phyloP scores from a whole-genome alignment of 2,329 filamentous ascomycete species.

The Diplodia mutila region DNA sequence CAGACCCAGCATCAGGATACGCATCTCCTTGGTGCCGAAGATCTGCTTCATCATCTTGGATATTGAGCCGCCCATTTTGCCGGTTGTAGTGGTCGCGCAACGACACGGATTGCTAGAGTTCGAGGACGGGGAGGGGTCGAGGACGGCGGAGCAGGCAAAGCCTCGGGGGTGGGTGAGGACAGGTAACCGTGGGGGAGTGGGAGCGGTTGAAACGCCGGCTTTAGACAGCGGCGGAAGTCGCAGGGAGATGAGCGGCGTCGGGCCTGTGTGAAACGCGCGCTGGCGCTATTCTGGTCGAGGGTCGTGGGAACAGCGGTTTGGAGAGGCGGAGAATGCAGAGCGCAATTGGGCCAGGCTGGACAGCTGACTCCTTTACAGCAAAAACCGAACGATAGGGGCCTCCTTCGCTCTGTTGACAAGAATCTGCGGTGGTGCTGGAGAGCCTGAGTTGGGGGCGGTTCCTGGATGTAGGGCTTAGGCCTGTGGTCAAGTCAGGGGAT shows the following conservation, averaged over 20 bases:
- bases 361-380: conserved; percentile 10
- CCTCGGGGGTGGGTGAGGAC: conserved; percentile 1
- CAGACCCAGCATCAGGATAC: conserved; percentile 93
- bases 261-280: conserved; percentile 19
- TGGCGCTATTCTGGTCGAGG: conserved; percentile 1
- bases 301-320: neutral
- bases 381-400: conserved; percentile 17
- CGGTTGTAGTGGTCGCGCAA: conserved; percentile 35
- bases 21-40: conserved; percentile 99
- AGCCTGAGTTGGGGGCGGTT: conserved; percentile 17
- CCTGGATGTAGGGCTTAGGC: conserved; percentile 27
- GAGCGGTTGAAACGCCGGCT: conserved; percentile 24
- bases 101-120: neutral
- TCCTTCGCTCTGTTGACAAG: conserved; percentile 12
- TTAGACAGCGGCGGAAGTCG: conserved; percentile 15
- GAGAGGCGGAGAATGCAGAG: neutral
- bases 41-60: conserved; percentile 98
- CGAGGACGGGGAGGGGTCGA: conserved; percentile 7
- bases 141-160: neutral
- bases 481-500: conserved; percentile 24
- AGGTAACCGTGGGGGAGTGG: conserved; percentile 18
- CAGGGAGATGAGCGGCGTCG: conserved; percentile 22
- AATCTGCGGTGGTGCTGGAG: conserved; percentile 12
- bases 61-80: conserved; percentile 83
- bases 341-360: conserved; percentile 11